A percentile compares a stretch with the other conserved stretches of the same genome.
phyloP scores from a whole-genome alignment of 2,329 filamentous ascomycete genomes.

The Pseudonectria foliicola region DNA sequence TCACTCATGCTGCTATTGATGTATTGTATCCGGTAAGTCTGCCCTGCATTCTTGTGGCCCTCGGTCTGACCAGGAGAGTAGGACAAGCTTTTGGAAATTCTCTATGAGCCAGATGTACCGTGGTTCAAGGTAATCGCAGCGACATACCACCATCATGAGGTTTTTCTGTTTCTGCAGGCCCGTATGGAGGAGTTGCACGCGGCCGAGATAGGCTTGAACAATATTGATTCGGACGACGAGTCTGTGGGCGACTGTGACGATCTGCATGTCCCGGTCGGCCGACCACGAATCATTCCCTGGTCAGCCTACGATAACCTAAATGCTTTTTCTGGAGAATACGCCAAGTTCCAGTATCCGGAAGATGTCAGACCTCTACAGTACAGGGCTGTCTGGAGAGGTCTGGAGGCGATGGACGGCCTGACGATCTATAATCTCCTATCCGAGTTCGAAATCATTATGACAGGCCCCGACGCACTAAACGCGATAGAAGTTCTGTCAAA shows the following conservation, averaged over 20 bases:
- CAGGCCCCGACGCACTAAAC: neutral
- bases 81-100: slow-evolving; percentile 21
- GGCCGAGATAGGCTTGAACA: slow-evolving; percentile 9
- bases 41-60: too few relatives aligned
- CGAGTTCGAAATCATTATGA: slow-evolving; percentile 11
- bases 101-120: slow-evolving; percentile 29
- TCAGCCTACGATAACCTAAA: slow-evolving; percentile 4
- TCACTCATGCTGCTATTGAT: slow-evolving; percentile 12
- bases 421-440: slow-evolving; percentile 10
- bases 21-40: slow-evolving; percentile 9
- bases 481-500: slow-evolving; percentile 10
- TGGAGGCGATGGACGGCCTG: slow-evolving; percentile 8
- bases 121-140: slow-evolving; percentile 28
- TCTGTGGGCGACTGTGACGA: neutral
- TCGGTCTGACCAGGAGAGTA: neutral
- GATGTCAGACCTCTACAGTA: slow-evolving; percentile 8
- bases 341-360: slow-evolving; percentile 16
- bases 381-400: slow-evolving; percentile 21
- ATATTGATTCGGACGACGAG: slow-evolving; percentile 2
- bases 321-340: slow-evolving; percentile 6
- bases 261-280: slow-evolving; percentile 9
- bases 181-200: slow-evolving; percentile 14
- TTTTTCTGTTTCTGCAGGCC: slow-evolving; percentile 13
- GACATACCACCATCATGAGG: slow-evolving; percentile 2
- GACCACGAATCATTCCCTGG: slow-evolving; percentile 19